Percentiles rank a stretch among this genome's conserved stretches.
Conservation (phyloP, 208 protist species). For the Herpetomonas samuelpessoai region DNA sequence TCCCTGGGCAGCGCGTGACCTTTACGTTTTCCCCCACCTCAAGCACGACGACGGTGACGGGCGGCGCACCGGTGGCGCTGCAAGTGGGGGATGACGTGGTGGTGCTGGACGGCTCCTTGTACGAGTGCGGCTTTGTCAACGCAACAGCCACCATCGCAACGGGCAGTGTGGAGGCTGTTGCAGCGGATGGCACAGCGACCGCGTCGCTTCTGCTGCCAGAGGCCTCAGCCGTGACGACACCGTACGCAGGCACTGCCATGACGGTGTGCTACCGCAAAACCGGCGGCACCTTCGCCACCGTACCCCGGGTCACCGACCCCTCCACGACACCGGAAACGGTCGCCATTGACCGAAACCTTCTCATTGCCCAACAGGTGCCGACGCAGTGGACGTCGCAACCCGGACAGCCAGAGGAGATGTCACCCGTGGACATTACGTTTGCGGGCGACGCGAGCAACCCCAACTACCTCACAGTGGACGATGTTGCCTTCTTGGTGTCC, state of each 20-base stretch:
- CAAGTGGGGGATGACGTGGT: slow-evolving; percentile 41
- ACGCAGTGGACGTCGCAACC: slow-evolving; percentile 45
- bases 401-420: slow-evolving; percentile 42
- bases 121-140: slow-evolving; percentile 80
- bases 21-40: slow-evolving; percentile 41
- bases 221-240: not conserved
- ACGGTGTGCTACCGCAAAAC: slow-evolving; percentile 74
- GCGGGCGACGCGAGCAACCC: slow-evolving; percentile 21
- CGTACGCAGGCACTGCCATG: slow-evolving; percentile 10
- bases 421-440: slow-evolving; percentile 64
- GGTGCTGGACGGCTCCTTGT: slow-evolving; percentile 71
- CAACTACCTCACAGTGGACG: slow-evolving; percentile 39
- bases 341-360: slow-evolving; percentile 51
- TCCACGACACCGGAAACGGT: slow-evolving; percentile 1
- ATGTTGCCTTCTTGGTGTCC: slow-evolving; percentile 64
- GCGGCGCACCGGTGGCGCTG: slow-evolving; percentile 10
- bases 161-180: slow-evolving; percentile 12
- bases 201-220: slow-evolving; percentile 16
- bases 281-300: slow-evolving; percentile 65
- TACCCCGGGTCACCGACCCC: slow-evolving; percentile 29
- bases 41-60: slow-evolving; percentile 1
- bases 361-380: slow-evolving; percentile 40
- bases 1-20: slow-evolving; percentile 49
- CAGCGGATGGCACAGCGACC: slow-evolving; percentile 13
- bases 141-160: slow-evolving; percentile 42